phyloP scores from a whole-genome alignment of 2,329 filamentous ascomycete genomes.

The Magnaporthiopsis rhizophila region DNA sequence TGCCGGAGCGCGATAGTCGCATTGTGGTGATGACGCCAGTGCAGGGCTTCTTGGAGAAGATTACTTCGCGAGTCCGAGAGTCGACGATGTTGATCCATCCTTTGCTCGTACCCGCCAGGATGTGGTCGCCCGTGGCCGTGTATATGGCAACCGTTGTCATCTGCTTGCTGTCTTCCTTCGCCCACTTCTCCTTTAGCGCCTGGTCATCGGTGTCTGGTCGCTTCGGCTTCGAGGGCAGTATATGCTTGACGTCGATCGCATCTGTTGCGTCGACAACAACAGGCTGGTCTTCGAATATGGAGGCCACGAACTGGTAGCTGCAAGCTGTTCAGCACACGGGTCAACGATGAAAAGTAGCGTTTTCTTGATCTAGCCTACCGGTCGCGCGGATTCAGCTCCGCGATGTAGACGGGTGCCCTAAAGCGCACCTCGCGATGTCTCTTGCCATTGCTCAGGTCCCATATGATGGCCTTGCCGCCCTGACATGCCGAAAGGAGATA shows the following conservation, averaged over 20 bases:
- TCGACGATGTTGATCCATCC: constrained; percentile 96
- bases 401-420: constrained; percentile 88
- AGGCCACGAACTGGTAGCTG: constrained; percentile 78
- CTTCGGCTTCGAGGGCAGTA: constrained; percentile 74
- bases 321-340: neutral
- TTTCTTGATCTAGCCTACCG: constrained; percentile 48
- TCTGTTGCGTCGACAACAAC: constrained; percentile 75
- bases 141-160: constrained; percentile 91
- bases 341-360: neutral
- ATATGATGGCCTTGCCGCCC: constrained; percentile 93
- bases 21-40: constrained; percentile 82
- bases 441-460: constrained; percentile 70
- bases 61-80: constrained; percentile 67
- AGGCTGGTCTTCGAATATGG: constrained; percentile 88
- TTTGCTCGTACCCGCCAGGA: constrained; percentile 88
- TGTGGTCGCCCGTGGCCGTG: constrained; percentile 75
- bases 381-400: constrained; percentile 86
- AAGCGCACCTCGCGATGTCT: constrained; percentile 81
- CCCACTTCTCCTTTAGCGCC: constrained; percentile 69
- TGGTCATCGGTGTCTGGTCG: constrained; percentile 65
- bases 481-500: constrained; percentile 90
- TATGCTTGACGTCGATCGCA: constrained; percentile 62
- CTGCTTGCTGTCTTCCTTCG: constrained; percentile 87
- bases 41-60: constrained; percentile 85
- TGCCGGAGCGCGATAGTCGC: constrained; percentile 74